A percentile compares a stretch with the other conserved stretches of the same genome.
Conservation (phyloP, 192 early-diverging fungal species). For the Anaeromyces robustus region DNA sequence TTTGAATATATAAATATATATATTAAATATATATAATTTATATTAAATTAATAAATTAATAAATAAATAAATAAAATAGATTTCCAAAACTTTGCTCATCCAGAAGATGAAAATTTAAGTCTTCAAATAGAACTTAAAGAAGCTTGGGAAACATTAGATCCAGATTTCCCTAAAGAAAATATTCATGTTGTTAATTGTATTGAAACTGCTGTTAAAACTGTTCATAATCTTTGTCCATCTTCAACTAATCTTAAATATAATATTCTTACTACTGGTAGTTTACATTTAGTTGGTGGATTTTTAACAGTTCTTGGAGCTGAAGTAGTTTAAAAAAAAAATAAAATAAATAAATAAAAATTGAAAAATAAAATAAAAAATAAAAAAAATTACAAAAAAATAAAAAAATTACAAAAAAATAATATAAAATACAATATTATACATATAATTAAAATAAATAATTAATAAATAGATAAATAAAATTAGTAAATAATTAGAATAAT, state of each 20-base stretch:
- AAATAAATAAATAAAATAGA: not conserved
- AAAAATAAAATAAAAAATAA: too few species aligned
- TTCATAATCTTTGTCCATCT: slow-evolving; percentile 11
- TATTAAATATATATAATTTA: too few species aligned
- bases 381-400: too few species aligned
- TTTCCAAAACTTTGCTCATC: slow-evolving; percentile 12
- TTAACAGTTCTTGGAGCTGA: slow-evolving; percentile 53
- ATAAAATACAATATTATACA: too few species aligned
- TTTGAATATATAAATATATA: slow-evolving; percentile 2
- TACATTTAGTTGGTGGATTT: slow-evolving; percentile 78
- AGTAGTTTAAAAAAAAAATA: slow-evolving; percentile 9
- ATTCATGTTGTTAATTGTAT: slow-evolving; percentile 32
- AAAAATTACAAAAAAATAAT: too few species aligned
- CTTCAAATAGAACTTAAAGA: slow-evolving; percentile 1
- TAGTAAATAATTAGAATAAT: too few species aligned
- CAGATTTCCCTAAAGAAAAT: slow-evolving; percentile 1
- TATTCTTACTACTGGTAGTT: slow-evolving; percentile 79
- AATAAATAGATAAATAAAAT: too few species aligned
- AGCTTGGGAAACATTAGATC: not conserved
- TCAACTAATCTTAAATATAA: slow-evolving; percentile 14
- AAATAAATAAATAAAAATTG: too few species aligned
- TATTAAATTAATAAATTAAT: too few species aligned
- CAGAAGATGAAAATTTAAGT: slow-evolving; percentile 2
- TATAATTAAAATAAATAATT: too few species aligned
- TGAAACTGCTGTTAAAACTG: slow-evolving; percentile 46